phyloP scores from a whole-genome alignment of 2,329 filamentous ascomycete species.

The Hypoxylon sp. region DNA sequence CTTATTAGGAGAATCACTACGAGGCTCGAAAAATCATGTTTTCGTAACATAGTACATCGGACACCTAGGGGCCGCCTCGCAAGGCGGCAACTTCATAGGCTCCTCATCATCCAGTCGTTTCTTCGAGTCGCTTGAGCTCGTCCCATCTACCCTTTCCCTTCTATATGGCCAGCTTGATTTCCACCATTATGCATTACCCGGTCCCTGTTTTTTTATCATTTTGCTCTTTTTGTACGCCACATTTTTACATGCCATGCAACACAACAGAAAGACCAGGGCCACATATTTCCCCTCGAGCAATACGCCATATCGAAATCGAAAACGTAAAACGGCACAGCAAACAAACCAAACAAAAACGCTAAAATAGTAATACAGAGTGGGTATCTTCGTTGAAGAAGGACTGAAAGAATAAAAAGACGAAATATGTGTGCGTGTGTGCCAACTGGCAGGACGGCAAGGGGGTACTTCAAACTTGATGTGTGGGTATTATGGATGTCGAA shows the following conservation, averaged over 20 bases:
- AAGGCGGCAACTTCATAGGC: neutral
- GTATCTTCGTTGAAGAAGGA: constrained; percentile 36
- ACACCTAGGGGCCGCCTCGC: neutral
- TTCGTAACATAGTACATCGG: constrained; percentile 32
- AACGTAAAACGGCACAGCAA: constrained; percentile 1
- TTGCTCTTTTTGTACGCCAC: constrained; percentile 28
- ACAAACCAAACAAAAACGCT: neutral
- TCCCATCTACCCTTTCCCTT: constrained; percentile 19
- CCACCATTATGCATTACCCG: constrained; percentile 28
- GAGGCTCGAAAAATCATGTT: constrained; percentile 27
- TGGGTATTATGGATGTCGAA: constrained; percentile 40
- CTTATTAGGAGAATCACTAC: neutral
- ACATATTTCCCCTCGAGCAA: constrained; percentile 6
- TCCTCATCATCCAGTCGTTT: constrained; percentile 33
- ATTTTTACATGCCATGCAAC: constrained; percentile 27
- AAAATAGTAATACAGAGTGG: constrained; percentile 42
- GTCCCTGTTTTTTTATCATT: constrained; percentile 14
- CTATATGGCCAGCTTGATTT: constrained; percentile 5
- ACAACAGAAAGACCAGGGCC: constrained; percentile 6
- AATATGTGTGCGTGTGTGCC: neutral
- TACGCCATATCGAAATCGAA: constrained; percentile 13
- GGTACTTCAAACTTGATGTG: constrained; percentile 25
- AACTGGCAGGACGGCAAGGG: constrained; percentile 14
- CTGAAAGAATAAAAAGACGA: constrained; percentile 6
- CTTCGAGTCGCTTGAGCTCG: constrained; percentile 19